Percentiles rank a stretch among this genome's conserved stretches.
phyloP scores from a whole-genome alignment of 2,329 filamentous ascomycete genomes.

The Aotearoamyces nothofagi region DNA sequence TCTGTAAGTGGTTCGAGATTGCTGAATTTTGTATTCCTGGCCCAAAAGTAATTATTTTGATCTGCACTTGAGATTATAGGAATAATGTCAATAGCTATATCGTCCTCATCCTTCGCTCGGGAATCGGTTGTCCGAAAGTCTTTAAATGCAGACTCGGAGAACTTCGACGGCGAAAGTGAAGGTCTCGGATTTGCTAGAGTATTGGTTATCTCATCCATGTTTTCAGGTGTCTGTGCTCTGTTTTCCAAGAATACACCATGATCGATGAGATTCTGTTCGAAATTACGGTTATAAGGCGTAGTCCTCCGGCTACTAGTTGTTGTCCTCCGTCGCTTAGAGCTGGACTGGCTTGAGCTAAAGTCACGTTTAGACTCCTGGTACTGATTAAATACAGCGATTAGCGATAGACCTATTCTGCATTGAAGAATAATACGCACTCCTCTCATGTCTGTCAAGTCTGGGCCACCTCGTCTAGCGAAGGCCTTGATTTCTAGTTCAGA shows the following conservation, averaged over 20 bases:
- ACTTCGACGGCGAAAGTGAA: constrained; percentile 22
- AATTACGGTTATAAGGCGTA: not conserved
- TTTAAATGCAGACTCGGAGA: constrained; percentile 12
- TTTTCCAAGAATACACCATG: constrained; percentile 1
- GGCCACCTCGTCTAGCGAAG: constrained; percentile 20
- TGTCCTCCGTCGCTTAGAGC: constrained; percentile 7
- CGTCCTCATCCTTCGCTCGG: constrained; percentile 19
- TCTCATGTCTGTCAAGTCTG: constrained; percentile 20
- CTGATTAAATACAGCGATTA: constrained; percentile 7
- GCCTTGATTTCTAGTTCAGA: constrained; percentile 4
- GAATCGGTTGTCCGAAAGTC: constrained; percentile 17
- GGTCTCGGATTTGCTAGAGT: constrained; percentile 14
- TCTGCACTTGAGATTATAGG: constrained; percentile 19
- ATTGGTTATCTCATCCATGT: constrained; percentile 1
- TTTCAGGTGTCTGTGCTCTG: constrained; percentile 1
- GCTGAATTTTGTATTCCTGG: constrained; percentile 19
- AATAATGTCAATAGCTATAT: constrained; percentile 18
- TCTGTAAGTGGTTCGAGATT: constrained; percentile 23
- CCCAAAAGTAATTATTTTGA: constrained; percentile 10
- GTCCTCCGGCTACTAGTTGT: constrained; percentile 5
- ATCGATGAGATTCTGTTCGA: not conserved
- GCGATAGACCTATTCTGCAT: constrained; percentile 2
- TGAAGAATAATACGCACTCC: constrained; percentile 14
- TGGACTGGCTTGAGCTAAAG: constrained; percentile 8
- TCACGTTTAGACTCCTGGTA: constrained; percentile 9